Evolutionary conservation across 169 alveolate species (phyloP).

Genomic region (Hepatocystis sp.): DNA sequence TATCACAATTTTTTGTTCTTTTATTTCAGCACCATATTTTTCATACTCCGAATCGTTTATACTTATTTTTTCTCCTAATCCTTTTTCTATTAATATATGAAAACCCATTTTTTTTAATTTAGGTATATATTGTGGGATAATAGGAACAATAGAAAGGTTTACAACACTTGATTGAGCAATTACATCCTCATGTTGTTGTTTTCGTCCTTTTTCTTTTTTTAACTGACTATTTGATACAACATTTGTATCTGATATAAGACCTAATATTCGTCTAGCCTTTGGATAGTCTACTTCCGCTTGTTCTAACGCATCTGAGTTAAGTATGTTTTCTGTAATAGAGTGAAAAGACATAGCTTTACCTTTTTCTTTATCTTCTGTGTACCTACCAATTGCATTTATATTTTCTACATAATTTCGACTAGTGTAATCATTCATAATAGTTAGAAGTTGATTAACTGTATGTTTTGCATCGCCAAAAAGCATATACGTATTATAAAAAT

Average conservation of each 20-base stretch:
- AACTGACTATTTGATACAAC: not conserved
- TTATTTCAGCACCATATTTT: constrained; percentile 83
- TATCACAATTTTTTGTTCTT: constrained; percentile 78
- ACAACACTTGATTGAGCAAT: not conserved
- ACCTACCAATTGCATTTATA: constrained; percentile 21
- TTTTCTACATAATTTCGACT: constrained; percentile 38
- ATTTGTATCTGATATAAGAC: constrained; percentile 78
- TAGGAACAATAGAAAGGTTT: constrained; percentile 81
- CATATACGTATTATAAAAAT: constrained; percentile 90
- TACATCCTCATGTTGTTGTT: not conserved
- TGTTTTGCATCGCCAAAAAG: constrained; percentile 93
- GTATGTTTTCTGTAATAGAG: constrained; percentile 30
- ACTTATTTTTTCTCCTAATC: constrained; percentile 89
- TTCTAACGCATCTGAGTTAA: constrained; percentile 49
- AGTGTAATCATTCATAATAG: constrained; percentile 65
- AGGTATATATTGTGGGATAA: constrained; percentile 88
- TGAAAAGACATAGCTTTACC: constrained; percentile 30
- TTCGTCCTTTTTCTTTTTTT: not conserved
- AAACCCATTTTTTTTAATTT: constrained; percentile 87
- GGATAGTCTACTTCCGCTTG: constrained; percentile 82
- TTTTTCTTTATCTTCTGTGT: constrained; percentile 11
- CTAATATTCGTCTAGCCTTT: constrained; percentile 80
- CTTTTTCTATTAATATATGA: constrained; percentile 87
- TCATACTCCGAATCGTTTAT: constrained; percentile 82
- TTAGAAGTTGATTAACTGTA: constrained; percentile 81